Evolutionary conservation across 1,284 basidiomycete species (phyloP), one percentile per base, ranked within the genome.

Genomic region (Cystobasidium slooffiae): DNA sequence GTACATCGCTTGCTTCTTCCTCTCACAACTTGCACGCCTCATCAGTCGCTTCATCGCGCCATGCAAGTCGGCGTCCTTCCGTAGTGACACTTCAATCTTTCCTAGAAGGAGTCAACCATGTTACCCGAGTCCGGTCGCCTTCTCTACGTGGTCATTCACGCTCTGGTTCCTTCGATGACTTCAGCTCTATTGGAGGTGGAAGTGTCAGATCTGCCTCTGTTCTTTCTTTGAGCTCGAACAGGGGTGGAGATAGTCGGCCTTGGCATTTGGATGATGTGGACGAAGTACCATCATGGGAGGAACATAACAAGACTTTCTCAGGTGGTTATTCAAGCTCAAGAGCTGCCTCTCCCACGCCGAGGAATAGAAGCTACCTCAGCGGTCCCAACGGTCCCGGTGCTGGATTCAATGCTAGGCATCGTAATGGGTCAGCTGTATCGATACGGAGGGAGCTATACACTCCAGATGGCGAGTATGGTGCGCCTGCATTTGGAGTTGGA

Each of bases 211-310:
- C 55, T 58, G 46, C 64, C 53, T 59, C 66, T 44, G 52, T 49
- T 3, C 46, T 59, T 18, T 68, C 66, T 3, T 43, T 59, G 18
- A 58, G 53, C 20, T 56, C 66, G 10, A 55, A 51, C 20, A 47
- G 24, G 39, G 51, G 63, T 37, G 62, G 39, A 1, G 52, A 43
- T 2, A 39, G 24, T 47, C 49, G 41, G 24, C 64, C 72, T 49
- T 73, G 72, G 72, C 72, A 73, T 67, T 39, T 73, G 18, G 69
- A 72, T 41, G 69, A 72, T 55, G 69, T 72, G 31, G 69, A 72
- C 49, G 69, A 72, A 55, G 51, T 62, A 1, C 69, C 69, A 39
- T 59, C 69, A 20, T 72, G 69, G 69, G 69, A 72, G 43, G 69
- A 72, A 52, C 43, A 64, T 12, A 53, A 59, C n/a, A 52, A 51